Percentiles rank a stretch among this genome's conserved stretches.
phyloP scores from a whole-genome alignment of 2,329 filamentous ascomycete genomes.

The Parascedosporium putredinis region DNA sequence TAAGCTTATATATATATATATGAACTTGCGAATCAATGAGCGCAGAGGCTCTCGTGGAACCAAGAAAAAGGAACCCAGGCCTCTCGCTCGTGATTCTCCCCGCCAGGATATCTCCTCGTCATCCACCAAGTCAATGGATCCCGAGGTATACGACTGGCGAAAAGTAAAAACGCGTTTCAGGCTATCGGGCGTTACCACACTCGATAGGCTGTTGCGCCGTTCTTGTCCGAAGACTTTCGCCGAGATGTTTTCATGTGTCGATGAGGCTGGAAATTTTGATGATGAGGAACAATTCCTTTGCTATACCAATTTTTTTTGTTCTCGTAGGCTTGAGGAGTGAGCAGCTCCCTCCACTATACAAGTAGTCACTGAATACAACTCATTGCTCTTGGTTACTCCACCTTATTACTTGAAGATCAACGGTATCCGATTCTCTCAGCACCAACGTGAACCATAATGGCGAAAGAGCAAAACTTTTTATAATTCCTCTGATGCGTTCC shows the following conservation, averaged over 20 bases:
- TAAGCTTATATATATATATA: neutral
- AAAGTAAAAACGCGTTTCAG: constrained; percentile 49
- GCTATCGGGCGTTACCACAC: constrained; percentile 16
- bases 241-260: constrained; percentile 35
- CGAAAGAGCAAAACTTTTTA: neutral
- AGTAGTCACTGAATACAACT: too few relatives aligned
- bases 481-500: neutral
- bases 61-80: too few relatives aligned
- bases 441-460: too few relatives aligned
- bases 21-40: too few relatives aligned
- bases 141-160: constrained; percentile 91
- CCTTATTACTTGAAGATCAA: too few relatives aligned
- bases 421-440: too few relatives aligned
- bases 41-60: too few relatives aligned
- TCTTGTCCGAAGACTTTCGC: constrained; percentile 76
- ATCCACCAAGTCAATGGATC: constrained; percentile 61
- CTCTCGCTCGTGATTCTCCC: too few relatives aligned
- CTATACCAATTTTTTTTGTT: neutral
- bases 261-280: constrained; percentile 73
- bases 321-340: constrained; percentile 2
- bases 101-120: constrained; percentile 87
- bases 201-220: constrained; percentile 39
- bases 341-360: too few relatives aligned
- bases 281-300: constrained; percentile 57
- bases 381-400: too few relatives aligned